Evolutionary conservation across 169 alveolate genomes (phyloP).

Genomic region (Plasmodium fragile): DNA sequence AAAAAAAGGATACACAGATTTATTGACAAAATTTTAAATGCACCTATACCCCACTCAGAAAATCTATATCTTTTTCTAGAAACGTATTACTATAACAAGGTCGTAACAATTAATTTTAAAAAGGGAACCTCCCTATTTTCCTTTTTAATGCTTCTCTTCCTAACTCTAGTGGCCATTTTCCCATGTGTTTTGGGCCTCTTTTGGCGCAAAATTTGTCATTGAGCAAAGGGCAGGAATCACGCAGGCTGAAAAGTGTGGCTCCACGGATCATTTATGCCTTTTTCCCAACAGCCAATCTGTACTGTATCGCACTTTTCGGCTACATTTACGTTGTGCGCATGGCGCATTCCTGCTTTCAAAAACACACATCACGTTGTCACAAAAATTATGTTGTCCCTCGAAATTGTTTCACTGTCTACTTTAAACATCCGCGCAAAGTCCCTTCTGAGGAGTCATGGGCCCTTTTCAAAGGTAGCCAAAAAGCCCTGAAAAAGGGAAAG

Average conservation of each 20-base stretch:
- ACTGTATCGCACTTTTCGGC: background rate
- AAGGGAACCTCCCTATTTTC: background rate
- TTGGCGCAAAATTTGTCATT: background rate
- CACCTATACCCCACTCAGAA: constrained; percentile 3
- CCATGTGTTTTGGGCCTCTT: background rate
- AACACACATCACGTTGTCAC: background rate
- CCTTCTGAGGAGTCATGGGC: background rate
- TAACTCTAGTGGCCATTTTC: background rate
- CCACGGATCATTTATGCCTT: background rate
- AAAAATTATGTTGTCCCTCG: background rate
- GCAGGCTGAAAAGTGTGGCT: background rate
- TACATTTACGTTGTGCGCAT: background rate
- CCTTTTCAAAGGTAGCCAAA: constrained; percentile 24
- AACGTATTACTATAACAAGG: constrained; percentile 11
- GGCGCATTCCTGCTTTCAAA: background rate
- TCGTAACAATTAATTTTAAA: constrained; percentile 31
- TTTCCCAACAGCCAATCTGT: background rate
- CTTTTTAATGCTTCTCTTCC: background rate
- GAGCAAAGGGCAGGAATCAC: background rate
- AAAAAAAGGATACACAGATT: constrained; percentile 8
- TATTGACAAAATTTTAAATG: constrained; percentile 14
- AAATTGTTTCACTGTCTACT: background rate
- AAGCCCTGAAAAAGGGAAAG: constrained; percentile 12
- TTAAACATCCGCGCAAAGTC: background rate
- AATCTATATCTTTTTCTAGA: constrained; percentile 35